Evolutionary conservation across 1,284 basidiomycete genomes (phyloP).

Genomic region (Exobasidium cylindrosporum): DNA sequence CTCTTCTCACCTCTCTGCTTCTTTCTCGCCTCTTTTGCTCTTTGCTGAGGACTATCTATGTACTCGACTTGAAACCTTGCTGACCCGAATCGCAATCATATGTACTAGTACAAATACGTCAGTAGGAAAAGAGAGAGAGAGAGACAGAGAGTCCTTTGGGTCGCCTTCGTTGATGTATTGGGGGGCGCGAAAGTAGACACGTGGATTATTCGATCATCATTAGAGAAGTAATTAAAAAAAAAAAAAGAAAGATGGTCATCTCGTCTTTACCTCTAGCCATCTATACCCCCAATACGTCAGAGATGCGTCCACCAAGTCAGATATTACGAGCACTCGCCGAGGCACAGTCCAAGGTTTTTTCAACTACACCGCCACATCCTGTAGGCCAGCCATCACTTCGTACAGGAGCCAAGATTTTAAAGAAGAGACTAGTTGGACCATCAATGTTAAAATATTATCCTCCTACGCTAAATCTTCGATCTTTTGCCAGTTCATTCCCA

Average conservation of each 20-base stretch:
- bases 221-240: neutral
- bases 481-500: conserved; percentile 10
- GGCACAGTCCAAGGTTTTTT: conserved; percentile 15
- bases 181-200: neutral
- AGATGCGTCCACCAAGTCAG: neutral
- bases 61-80: too few species aligned
- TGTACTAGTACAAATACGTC: too few species aligned
- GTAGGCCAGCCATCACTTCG: conserved; percentile 19
- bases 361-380: conserved; percentile 8
- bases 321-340: conserved; percentile 12
- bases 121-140: too few species aligned
- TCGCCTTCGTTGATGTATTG: too few species aligned
- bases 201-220: neutral
- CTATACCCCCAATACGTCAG: neutral
- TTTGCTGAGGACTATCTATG: neutral
- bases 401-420: conserved; percentile 45
- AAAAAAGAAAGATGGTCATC: neutral
- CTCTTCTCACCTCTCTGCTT: neutral
- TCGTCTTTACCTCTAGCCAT: neutral
- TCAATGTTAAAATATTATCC: conserved; percentile 52
- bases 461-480: conserved; percentile 36
- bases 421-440: conserved; percentile 40
- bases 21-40: conserved; percentile 1
- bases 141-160: too few species aligned
- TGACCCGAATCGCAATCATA: too few species aligned